Conservation (phyloP, 305 asterid species). For the Galium porrigens region DNA sequence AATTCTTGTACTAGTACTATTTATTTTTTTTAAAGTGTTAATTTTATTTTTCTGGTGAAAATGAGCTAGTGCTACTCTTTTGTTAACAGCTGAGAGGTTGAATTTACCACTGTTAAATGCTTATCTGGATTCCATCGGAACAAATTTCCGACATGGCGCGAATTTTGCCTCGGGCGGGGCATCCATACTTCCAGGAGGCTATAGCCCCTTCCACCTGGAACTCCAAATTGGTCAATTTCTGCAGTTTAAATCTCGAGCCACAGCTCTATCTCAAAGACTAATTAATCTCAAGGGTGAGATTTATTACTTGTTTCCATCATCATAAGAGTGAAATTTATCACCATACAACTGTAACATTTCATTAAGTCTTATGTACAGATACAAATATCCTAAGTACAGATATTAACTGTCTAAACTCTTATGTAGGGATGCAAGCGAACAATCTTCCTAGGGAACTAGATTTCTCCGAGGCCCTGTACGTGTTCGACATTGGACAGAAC, state of each 20-base stretch:
- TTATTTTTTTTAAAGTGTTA: no score
- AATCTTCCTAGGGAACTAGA: constrained; percentile 17
- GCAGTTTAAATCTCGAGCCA: constrained; percentile 22
- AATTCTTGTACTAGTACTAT: not conserved
- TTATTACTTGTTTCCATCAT: no score
- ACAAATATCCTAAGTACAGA: not conserved
- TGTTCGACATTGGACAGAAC: constrained; percentile 25
- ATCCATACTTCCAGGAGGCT: constrained; percentile 22
- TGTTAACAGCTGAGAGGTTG: constrained; percentile 21
- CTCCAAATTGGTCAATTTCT: constrained; percentile 23
- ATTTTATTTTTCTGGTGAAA: not conserved
- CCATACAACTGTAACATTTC: not conserved
- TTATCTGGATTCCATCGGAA: constrained; percentile 21
- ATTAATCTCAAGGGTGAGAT: constrained; percentile 5
- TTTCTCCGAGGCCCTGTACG: constrained; percentile 20
- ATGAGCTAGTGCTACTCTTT: not conserved
- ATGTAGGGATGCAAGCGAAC: not conserved
- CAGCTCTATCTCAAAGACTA: constrained; percentile 11
- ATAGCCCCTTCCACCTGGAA: constrained; percentile 23
- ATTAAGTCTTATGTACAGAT: no score
- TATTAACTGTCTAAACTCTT: not conserved
- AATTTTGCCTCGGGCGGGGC: constrained; percentile 25
- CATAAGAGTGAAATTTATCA: not conserved
- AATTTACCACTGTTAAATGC: constrained; percentile 16
- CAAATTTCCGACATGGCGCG: constrained; percentile 23